Base-by-base conservation (phyloP, 2,329 filamentous ascomycete genomes). In the Trichoderma sp. region DNA sequence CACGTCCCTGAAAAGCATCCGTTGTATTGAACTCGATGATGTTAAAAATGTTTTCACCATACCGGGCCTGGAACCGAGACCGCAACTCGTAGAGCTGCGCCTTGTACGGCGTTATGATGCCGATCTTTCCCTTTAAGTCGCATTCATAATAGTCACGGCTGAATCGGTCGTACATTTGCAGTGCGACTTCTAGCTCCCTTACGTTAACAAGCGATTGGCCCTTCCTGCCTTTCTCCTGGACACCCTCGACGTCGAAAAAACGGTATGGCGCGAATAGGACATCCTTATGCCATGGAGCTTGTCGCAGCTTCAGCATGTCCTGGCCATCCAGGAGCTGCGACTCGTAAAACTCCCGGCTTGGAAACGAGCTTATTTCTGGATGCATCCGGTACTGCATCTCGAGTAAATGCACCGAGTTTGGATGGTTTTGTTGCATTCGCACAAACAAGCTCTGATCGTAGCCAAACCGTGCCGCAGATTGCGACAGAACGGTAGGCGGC, bases 381-480 rank as follows among this genome's bases (percentile, higher is more conserved):
- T 99, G 95, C 96, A 99, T 99, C 80, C 95, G 95, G 78, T 99
- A 99, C 76, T 99, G 95, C 67, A 91, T 95, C 76, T 98, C 94
- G n/a, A 99, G 87, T 29, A 99, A 84, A 81, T 99, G 94, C 17
- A 99, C 89, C 71, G 96, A 91, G 35, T 91, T 84, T 1, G 93
- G 92, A 73, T 94, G 90, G 71, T 97, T 97, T 74, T 90, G 89
- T 77, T 98, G 95, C 94, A 99, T 99, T 37, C 95, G 91, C 64
- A 98, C 95, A 81, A 99, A 99, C 80, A 99, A 83, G 85, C 93
- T 97, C 81, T 99, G 95, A 76, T 98, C 94, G 79, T 98, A 99
- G 71, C 95, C 93, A 78, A 94, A 98, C 42, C 89, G 88, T 15
- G 94, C 92, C 5, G 95, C 95, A 73, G 94, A 94, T 76, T 95